phyloP scores from a whole-genome alignment of 768 basidiomycete genomes.

The Amanita thiersii region DNA sequence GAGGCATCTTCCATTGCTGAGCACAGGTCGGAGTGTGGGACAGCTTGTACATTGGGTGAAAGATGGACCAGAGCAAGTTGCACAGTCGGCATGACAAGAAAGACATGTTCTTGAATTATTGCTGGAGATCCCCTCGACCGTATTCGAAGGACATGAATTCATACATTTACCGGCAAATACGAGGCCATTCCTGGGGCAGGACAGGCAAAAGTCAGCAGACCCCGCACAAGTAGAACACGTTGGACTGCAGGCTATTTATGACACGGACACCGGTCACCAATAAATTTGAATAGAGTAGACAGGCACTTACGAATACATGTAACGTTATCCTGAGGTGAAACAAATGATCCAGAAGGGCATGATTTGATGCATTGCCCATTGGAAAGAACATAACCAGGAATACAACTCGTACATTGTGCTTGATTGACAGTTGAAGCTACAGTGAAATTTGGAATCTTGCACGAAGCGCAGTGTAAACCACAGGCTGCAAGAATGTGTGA shows the following conservation, averaged over 20 bases:
- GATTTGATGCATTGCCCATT: slow-evolving; percentile 59
- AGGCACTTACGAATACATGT: slow-evolving; percentile 61
- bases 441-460: slow-evolving; percentile 66
- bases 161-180: slow-evolving; percentile 72
- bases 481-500: slow-evolving; percentile 43
- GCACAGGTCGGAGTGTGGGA: slow-evolving; percentile 57
- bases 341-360: slow-evolving; percentile 70
- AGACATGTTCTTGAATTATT: slow-evolving; percentile 39
- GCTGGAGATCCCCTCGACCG: slow-evolving; percentile 38
- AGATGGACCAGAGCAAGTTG: slow-evolving; percentile 68
- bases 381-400: slow-evolving; percentile 69
- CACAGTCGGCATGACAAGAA: slow-evolving; percentile 81
- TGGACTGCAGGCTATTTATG: slow-evolving; percentile 28
- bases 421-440: slow-evolving; percentile 56
- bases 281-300: neutral
- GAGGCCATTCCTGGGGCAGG: slow-evolving; percentile 58
- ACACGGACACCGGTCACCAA: slow-evolving; percentile 5
- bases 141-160: slow-evolving; percentile 61
- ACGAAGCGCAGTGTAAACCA: slow-evolving; percentile 75
- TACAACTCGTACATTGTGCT: slow-evolving; percentile 68
- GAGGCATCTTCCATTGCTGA: slow-evolving; percentile 69
- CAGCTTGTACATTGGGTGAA: slow-evolving; percentile 79
- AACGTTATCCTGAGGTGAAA: slow-evolving; percentile 61
- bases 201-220: slow-evolving; percentile 61
- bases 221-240: slow-evolving; percentile 68